Evolutionary conservation across 345 rosid genomes (phyloP).

Genomic region (Boechera divaricarpa): DNA sequence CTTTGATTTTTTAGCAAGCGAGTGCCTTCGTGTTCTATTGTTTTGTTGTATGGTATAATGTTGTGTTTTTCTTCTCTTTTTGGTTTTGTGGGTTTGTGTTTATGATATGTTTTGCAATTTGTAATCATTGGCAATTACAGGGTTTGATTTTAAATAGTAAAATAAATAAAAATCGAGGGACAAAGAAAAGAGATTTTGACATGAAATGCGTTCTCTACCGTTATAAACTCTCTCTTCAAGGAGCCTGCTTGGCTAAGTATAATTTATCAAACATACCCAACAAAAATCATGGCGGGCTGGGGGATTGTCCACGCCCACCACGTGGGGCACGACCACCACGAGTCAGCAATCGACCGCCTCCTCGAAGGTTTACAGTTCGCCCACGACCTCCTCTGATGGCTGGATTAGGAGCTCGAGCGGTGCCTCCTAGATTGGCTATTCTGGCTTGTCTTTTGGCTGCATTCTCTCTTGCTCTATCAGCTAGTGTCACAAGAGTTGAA

Average conservation of each 20-base stretch:
- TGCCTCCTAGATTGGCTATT: slow-evolving; percentile 43
- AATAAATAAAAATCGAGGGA: background rate
- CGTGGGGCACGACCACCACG: slow-evolving; percentile 58
- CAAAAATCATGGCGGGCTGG: slow-evolving; percentile 52
- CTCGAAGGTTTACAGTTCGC: slow-evolving; percentile 50
- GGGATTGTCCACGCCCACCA: slow-evolving; percentile 53
- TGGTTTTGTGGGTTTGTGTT: slow-evolving; percentile 23
- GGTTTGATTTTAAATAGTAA: slow-evolving; percentile 26
- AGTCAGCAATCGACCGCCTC: slow-evolving; percentile 40
- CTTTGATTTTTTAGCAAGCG: slow-evolving; percentile 34
- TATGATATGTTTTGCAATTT: slow-evolving; percentile 28
- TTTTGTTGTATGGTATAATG: slow-evolving; percentile 28
- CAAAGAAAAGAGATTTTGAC: background rate
- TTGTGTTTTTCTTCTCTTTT: background rate
- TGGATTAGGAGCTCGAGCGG: slow-evolving; percentile 50
- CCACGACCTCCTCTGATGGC: slow-evolving; percentile 59
- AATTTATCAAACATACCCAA: background rate
- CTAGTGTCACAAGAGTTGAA: slow-evolving; percentile 52
- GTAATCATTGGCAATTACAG: slow-evolving; percentile 40
- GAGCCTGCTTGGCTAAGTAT: slow-evolving; percentile 10
- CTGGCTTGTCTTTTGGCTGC: slow-evolving; percentile 63
- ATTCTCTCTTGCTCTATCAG: slow-evolving; percentile 62
- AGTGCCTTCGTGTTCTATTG: slow-evolving; percentile 17
- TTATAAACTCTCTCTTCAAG: slow-evolving; percentile 22
- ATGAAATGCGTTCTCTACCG: slow-evolving; percentile 14